These are phyloP conservation scores for Phytophthora sp. DNA, from an alignment of 352 stramenopile species.

Conservation along the genomic window DNA sequence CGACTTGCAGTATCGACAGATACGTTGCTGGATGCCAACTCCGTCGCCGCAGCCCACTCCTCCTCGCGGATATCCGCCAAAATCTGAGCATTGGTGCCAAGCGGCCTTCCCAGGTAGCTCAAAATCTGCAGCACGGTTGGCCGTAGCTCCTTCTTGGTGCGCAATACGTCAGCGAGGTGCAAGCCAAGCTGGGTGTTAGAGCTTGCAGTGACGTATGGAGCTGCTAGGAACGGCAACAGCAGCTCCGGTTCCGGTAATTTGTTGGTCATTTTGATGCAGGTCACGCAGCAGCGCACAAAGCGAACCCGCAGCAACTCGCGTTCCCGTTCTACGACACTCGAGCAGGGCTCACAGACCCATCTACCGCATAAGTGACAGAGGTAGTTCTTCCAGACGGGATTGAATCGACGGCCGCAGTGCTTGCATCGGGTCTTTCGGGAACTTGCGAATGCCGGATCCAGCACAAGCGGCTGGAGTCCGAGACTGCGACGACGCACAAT, in stretches of 20 bases:
- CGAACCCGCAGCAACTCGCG: constrained; percentile 49
- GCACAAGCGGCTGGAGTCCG: constrained; percentile 52
- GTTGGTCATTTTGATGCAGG: constrained; percentile 54
- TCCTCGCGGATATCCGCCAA: constrained; percentile 44
- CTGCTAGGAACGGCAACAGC: constrained; percentile 30
- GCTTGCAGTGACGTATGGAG: constrained; percentile 33
- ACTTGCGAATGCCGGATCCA: constrained; percentile 22
- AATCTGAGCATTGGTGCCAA: constrained; percentile 29
- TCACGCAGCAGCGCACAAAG: constrained; percentile 55
- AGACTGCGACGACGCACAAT: constrained; percentile 53
- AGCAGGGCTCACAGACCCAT: constrained; percentile 60
- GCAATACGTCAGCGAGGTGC: constrained; percentile 49
- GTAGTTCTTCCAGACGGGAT: constrained; percentile 49
- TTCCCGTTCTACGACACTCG: constrained; percentile 58
- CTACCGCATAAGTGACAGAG: constrained; percentile 61
- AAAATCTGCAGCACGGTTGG: constrained; percentile 45
- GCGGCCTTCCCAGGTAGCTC: constrained; percentile 29
- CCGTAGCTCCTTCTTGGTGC: constrained; percentile 34
- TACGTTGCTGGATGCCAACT: constrained; percentile 12
- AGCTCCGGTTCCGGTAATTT: constrained; percentile 54
- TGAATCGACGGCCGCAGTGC: constrained; percentile 53
- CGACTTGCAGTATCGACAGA: neutral
- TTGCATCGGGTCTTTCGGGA: constrained; percentile 41
- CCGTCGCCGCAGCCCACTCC: constrained; percentile 41
- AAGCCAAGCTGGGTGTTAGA: constrained; percentile 51